phyloP scores from a whole-genome alignment of 768 basidiomycete genomes.

The Pulveroboletus sp. region DNA sequence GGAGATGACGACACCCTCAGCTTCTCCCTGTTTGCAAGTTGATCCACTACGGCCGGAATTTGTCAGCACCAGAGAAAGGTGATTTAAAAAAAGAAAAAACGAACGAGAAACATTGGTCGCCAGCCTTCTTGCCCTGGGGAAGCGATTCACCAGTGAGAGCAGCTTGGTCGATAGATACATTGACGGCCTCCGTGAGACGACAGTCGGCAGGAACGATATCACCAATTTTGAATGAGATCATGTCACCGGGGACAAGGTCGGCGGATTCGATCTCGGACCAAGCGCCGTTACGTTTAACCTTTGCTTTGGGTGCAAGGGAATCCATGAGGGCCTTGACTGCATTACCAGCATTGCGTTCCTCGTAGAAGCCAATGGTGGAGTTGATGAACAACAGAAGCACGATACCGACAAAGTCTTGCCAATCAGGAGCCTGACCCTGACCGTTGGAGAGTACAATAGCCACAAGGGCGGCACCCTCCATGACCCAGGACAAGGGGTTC shows the following conservation, averaged over 20 bases:
- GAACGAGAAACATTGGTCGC: conserved; percentile 97
- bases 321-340: conserved; percentile 99
- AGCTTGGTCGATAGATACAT: conserved; percentile 97
- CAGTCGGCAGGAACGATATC: conserved; percentile 98
- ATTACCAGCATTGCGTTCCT: conserved; percentile 95
- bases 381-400: conserved; percentile 87
- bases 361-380: conserved; percentile 97
- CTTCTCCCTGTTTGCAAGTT: conserved; percentile 98
- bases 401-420: conserved; percentile 98
- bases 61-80: neutral
- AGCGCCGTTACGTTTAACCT: conserved; percentile 77
- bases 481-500: conserved; percentile 99
- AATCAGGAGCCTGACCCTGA: conserved; percentile 79
- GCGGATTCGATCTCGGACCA: conserved; percentile 93
- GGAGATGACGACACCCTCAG: conserved; percentile 97
- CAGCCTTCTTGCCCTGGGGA: conserved; percentile 85
- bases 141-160: conserved; percentile 97
- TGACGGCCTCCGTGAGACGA: conserved; percentile 93
- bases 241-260: conserved; percentile 89
- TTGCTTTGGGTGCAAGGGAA: conserved; percentile 96
- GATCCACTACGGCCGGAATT: conserved; percentile 58
- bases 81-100: conserved; percentile 29
- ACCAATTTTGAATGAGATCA: conserved; percentile 98
- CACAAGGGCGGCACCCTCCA: conserved; percentile 94
- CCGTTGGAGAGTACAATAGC: conserved; percentile 97